These are phyloP conservation scores for Tuber melanosporum DNA, from an alignment of 495 filamentous ascomycete genomes.

Conservation along the genomic window DNA sequence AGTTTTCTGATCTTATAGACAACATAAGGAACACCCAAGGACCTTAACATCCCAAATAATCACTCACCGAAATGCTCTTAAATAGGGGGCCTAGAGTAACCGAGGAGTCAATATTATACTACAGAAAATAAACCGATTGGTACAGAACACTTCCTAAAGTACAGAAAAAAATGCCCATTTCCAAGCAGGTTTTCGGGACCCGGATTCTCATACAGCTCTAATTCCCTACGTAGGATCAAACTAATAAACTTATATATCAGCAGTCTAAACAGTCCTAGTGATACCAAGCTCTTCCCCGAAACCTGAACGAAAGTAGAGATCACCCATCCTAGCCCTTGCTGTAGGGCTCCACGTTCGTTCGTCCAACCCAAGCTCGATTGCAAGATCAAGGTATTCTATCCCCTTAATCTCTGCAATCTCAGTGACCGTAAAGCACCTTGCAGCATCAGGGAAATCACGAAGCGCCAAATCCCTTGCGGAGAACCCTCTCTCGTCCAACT, in stretches of 20 bases:
- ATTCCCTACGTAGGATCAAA: not conserved
- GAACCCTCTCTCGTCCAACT: not conserved
- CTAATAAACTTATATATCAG: not conserved
- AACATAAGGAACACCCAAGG: not conserved
- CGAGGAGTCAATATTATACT: not conserved
- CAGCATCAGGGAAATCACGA: not conserved
- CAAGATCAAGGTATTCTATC: not conserved
- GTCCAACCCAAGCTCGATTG: not conserved
- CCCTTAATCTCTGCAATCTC: not conserved
- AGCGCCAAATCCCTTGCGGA: not conserved
- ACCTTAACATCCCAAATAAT: not conserved
- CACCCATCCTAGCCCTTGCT: not conserved
- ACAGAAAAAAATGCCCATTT: not conserved
- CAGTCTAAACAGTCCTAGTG: not conserved
- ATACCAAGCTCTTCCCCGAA: not conserved
- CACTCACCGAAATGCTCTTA: not conserved
- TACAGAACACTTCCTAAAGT: not conserved
- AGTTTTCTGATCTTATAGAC: not conserved
- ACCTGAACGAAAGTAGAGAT: not conserved
- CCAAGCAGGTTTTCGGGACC: not conserved
- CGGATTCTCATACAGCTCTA: not conserved
- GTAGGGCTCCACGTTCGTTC: not conserved
- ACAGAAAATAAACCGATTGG: not conserved
- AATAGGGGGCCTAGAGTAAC: not conserved
- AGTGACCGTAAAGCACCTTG: not conserved